phyloP scores from a whole-genome alignment of 495 filamentous ascomycete genomes.

The Penicillium chermesinum region DNA sequence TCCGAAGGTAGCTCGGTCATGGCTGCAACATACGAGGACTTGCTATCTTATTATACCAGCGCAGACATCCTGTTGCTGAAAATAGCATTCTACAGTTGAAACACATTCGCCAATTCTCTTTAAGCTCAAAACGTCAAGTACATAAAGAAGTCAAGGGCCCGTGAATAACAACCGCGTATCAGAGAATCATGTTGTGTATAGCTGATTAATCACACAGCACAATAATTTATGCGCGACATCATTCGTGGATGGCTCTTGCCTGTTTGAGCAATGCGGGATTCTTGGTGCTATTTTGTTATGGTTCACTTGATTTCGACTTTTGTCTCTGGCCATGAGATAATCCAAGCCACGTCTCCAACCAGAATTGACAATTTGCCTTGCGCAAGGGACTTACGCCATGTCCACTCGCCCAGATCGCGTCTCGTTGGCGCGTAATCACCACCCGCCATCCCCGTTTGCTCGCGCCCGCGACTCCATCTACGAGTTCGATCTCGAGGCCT shows the following conservation, averaged over 20 bases:
- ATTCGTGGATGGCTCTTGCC: constrained; percentile 12
- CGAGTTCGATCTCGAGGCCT: constrained; percentile 27
- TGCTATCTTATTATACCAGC: too few relatives aligned
- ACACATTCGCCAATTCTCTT: too few relatives aligned
- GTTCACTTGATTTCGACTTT: neutral
- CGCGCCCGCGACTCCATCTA: constrained; percentile 28
- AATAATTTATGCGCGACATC: neutral
- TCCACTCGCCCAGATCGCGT: constrained; percentile 13
- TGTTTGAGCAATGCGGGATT: constrained; percentile 23
- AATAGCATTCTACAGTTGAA: too few relatives aligned
- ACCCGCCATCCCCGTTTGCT: constrained; percentile 32
- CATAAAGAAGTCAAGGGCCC: too few relatives aligned
- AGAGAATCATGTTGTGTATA: too few relatives aligned
- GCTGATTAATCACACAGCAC: too few relatives aligned
- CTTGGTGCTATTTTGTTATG: constrained; percentile 15
- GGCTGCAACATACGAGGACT: too few relatives aligned
- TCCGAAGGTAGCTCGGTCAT: too few relatives aligned
- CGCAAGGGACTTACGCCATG: constrained; percentile 12
- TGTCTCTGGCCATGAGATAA: neutral
- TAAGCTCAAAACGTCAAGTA: too few relatives aligned
- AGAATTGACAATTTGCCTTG: neutral
- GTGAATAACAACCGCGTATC: too few relatives aligned
- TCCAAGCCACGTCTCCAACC: neutral
- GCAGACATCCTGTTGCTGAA: too few relatives aligned
- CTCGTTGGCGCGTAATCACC: constrained; percentile 23